Evolutionary conservation across 177 flowering plant species (phyloP), one percentile per base, ranked within the genome.

Genomic region (Vitis hybrid): DNA sequence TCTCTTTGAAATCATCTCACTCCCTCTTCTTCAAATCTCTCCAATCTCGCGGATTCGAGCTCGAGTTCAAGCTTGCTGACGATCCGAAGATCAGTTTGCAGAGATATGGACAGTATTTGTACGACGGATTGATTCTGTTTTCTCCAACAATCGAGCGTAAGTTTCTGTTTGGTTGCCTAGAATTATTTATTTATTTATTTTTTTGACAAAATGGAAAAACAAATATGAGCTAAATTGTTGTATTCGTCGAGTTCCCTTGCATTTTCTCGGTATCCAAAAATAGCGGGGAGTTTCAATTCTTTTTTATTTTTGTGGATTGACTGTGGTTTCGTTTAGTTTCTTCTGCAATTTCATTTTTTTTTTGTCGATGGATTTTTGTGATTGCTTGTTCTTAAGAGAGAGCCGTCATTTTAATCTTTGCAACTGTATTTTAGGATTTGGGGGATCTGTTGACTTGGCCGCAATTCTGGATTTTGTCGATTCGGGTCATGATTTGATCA

Each of bases 11-110:
- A 71, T 90, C 95, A 0, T 93, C 97, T 1, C 97, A 93, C 76
- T 89, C 99, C 5, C 70, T 92, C 71, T 93, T 77, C 94, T 93
- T 95, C 91, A 80, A 76, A 51, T 87, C 96, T 60, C 96, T 93
- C 49, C 79, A 76, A 52, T 61, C 89, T 22, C 90, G 98, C 13
- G 96, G 93, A 0, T 92, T 85, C 76, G 82, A 85, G n/a, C 93
- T 95, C 69, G 93, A 95, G 56, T 92, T 91, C 88, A 93, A 88
- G 82, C 96, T 93, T 65, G 88, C 97, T 3, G 93, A 92, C 14
- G 98, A 93, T 75, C 88, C 91, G 19, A 87, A 85, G 73, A 71
- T 91, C 78, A 78, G 81, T 1, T 72, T 95, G n/a, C 91, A 95
- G 84, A 76, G 97, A 62, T 95, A 95, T 33, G 96, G 98, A 13